These are phyloP conservation scores for Geotrichum citri-aurantii DNA, from an alignment of 1,139 yeast species.

Conservation along the genomic window DNA sequence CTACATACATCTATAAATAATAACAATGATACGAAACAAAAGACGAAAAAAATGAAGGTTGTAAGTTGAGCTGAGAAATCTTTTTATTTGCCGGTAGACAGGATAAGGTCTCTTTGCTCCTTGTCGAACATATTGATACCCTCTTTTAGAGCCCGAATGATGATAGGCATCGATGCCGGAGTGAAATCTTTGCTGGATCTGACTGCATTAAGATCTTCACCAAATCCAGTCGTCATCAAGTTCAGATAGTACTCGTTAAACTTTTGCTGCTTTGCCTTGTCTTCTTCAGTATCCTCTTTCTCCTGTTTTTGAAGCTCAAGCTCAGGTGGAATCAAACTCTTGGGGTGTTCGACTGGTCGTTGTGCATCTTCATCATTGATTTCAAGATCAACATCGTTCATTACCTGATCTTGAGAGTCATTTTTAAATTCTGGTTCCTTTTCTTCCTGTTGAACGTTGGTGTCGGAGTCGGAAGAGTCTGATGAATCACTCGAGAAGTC, in stretches of 20 bases:
- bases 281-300: background rate
- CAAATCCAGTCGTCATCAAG: constrained; percentile 34
- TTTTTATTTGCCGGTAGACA: constrained; percentile 3
- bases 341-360: constrained; percentile 12
- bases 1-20: background rate
- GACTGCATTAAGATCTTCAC: constrained; percentile 36
- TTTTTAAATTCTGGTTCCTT: background rate
- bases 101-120: constrained; percentile 30
- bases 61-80: background rate
- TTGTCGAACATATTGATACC: constrained; percentile 37
- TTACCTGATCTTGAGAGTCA: constrained; percentile 1
- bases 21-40: background rate
- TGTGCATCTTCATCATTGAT: constrained; percentile 8
- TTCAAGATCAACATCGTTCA: constrained; percentile 16
- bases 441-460: constrained; percentile 3
- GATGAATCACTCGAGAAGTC: constrained; percentile 31
- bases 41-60: background rate
- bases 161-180: constrained; percentile 32
- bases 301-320: constrained; percentile 3
- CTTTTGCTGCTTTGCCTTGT: constrained; percentile 21
- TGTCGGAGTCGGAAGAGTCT: constrained; percentile 23
- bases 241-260: constrained; percentile 33
- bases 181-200: constrained; percentile 37
- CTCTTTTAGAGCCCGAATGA: constrained; percentile 37
- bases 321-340: constrained; percentile 11